phyloP scores from a whole-genome alignment of 306 rosid genomes.

The Rosa lucieae region DNA sequence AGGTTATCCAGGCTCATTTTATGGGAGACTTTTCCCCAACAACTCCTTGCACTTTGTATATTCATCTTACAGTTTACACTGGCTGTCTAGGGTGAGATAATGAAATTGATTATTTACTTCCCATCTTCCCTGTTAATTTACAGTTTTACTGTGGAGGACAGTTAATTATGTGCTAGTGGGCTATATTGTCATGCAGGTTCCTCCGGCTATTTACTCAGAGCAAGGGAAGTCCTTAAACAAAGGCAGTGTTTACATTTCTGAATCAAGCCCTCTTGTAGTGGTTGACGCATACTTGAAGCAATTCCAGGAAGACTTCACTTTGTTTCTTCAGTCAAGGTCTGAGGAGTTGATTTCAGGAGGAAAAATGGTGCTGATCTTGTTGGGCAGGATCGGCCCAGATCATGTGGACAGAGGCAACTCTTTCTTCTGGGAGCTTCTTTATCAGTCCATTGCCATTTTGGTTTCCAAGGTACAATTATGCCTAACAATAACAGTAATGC shows the following conservation, averaged over 20 bases:
- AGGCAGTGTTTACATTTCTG: slow-evolving; percentile 66
- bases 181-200: slow-evolving; percentile 56
- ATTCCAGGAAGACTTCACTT: slow-evolving; percentile 64
- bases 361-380: slow-evolving; percentile 69
- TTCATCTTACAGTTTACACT: slow-evolving; percentile 79
- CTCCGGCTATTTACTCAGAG: slow-evolving; percentile 54
- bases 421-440: slow-evolving; percentile 77
- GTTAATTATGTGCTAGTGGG: not conserved
- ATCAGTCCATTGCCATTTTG: slow-evolving; percentile 53
- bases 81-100: slow-evolving; percentile 78
- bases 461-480: slow-evolving; percentile 59
- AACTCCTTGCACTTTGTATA: slow-evolving; percentile 77
- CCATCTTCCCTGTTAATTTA: not conserved
- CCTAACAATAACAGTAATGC: not conserved
- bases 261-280: slow-evolving; percentile 60
- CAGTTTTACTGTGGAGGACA: not conserved
- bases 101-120: not conserved
- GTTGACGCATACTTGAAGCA: slow-evolving; percentile 66
- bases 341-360: slow-evolving; percentile 72
- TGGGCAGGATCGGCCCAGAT: slow-evolving; percentile 64
- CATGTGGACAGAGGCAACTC: slow-evolving; percentile 86
- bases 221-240: slow-evolving; percentile 58
- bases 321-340: slow-evolving; percentile 65
- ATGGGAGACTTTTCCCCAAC: slow-evolving; percentile 80
- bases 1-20: slow-evolving; percentile 94